Conservation (phyloP, 1,284 basidiomycete species). For the Gomphus sp. region DNA sequence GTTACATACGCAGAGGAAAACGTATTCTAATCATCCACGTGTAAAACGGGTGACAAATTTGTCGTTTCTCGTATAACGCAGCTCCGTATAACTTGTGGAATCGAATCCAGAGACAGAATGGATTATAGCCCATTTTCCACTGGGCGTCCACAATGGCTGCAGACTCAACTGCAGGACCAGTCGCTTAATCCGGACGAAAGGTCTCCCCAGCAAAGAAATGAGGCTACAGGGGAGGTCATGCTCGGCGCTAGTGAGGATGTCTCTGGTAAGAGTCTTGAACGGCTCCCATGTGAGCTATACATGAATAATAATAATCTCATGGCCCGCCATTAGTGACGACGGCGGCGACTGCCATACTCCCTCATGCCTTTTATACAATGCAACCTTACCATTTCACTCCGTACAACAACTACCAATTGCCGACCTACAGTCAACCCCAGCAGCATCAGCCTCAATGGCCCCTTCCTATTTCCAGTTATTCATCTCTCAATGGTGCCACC, state of each 20-base stretch:
- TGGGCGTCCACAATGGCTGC: conserved; percentile 1
- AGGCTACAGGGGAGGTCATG: conserved; percentile 6
- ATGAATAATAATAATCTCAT: conserved; percentile 1
- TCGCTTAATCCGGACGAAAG: conserved; percentile 7
- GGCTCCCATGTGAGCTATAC: not conserved
- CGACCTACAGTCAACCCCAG: conserved; percentile 32
- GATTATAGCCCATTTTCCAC: conserved; percentile 8
- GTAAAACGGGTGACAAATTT: conserved; percentile 4
- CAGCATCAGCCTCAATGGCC: conserved; percentile 16
- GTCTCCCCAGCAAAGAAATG: conserved; percentile 4
- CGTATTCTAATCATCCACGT: conserved; percentile 7
- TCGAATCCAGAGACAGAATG: conserved; percentile 3
- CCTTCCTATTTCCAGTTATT: conserved; percentile 65
- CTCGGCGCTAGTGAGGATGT: conserved; percentile 10
- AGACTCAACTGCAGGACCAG: conserved; percentile 7
- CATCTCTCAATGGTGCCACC: conserved; percentile 64
- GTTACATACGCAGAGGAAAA: conserved; percentile 4
- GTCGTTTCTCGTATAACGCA: conserved; percentile 2
- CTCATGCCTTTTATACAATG: conserved; percentile 11
- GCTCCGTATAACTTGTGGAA: not conserved
- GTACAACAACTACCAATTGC: conserved; percentile 15
- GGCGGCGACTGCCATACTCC: conserved; percentile 5
- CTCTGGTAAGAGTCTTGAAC: conserved; percentile 2
- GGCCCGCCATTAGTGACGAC: conserved; percentile 1
- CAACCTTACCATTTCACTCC: conserved; percentile 35